Evolutionary conservation across 1,284 basidiomycete genomes (phyloP), one percentile per base, ranked within the genome.

Genomic region (Cystobasidium sp.): DNA sequence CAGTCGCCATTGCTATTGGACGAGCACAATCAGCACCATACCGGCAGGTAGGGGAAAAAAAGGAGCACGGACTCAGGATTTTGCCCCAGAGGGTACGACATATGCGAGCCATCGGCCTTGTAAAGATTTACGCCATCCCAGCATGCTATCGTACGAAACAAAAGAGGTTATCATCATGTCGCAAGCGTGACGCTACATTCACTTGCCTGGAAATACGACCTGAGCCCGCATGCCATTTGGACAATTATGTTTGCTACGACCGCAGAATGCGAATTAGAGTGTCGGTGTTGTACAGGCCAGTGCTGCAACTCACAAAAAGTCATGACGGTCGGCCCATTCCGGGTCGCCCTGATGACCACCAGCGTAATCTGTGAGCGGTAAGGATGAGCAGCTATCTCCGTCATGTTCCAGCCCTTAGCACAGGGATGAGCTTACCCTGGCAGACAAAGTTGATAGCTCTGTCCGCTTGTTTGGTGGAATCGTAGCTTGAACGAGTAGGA

Each of bases 381-480:
- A 18, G 3, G 22, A 7, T 6, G 18, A 5, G 12, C 20, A 6
- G 20, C 9, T 41, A 63, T n/a, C n/a, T n/a, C 41, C 7, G 16
- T 12, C 14, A 46, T 44, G 6, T 44, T 14, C 12, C 8, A 9
- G n/a, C 8, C 6, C 41, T 16, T n/a, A 16, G 56, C 37, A 3
- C 14, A 44, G 31, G 1, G 61, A 49, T 18, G n/a, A 18, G 55
- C 24, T 31, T 9, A 65, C 44, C 59, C 39, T 61, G 59, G 61
- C 55, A 73, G 24, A 53, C 43, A 16, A 51, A 39, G 9, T 52
- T n/a, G 9, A 77, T 62, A 9, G 77, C 75, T 47, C 76, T 73
- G 41, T 77, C 77, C 18, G 73, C 77, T 37, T 75, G 75, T 14
- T 44, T 62, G 46, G 46, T 56, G 8, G 65, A 14, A 68, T 77